Evolutionary conservation across 164 flowering plant genomes (phyloP), one percentile per base, ranked within the genome.

Genomic region (Pachysandra terminalis): DNA sequence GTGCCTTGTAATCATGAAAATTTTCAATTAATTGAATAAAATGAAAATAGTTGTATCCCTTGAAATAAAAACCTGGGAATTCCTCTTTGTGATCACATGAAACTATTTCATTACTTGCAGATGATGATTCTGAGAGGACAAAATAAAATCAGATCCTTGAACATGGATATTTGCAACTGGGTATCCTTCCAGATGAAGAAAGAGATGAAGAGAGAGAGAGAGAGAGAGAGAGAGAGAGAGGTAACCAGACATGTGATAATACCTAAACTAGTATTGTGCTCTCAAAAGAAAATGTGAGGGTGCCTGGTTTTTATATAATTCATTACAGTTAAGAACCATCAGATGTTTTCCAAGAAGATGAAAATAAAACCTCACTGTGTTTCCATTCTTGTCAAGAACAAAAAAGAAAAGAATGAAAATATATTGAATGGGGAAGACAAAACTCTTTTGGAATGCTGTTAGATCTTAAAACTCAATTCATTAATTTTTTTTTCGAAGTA

Each of bases 131-230:
- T 25, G n/a, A n/a, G n/a, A n/a, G n/a, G n/a, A n/a, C n/a, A n/a
- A n/a, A 45, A 21, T 57, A 15, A 58, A 49, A 57, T 67, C 63
- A 24, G 45, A 67, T n/a, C 57, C 12, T n/a, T 65, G 68, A 65
- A 40, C 28, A 9, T 1, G 21, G n/a, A n/a, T n/a, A n/a, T n/a
- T n/a, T n/a, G n/a, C n/a, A n/a, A n/a, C n/a, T n/a, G n/a, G n/a
- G n/a, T n/a, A n/a, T n/a, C n/a, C n/a, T n/a, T n/a, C n/a, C n/a
- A n/a, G n/a, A n/a, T n/a, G n/a, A n/a, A n/a, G n/a, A n/a, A n/a
- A n/a, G n/a, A n/a, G n/a, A 32, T 32, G 37, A 32, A 32, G 37
- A 32, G 37, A 7, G 37, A 32, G 7, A 32, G 7, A 32, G 37
- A n/a, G n/a, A n/a, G n/a, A n/a, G n/a, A n/a, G n/a, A n/a, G n/a